Percentiles rank a stretch among this genome's conserved stretches.
phyloP scores from a whole-genome alignment of 805 yeast species.

The Kregervanrija delftensis region DNA sequence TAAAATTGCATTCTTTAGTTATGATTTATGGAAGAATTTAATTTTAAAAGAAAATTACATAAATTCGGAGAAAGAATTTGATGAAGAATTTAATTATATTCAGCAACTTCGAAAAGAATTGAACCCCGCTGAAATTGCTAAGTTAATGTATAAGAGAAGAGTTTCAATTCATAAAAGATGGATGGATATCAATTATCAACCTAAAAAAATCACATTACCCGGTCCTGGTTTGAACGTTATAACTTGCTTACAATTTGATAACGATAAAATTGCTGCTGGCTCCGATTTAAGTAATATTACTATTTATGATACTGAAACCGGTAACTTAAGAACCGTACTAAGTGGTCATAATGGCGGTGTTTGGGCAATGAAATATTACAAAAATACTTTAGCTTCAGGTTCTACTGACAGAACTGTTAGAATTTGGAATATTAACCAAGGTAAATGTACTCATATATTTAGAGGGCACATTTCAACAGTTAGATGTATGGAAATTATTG shows the following conservation, averaged over 20 bases:
- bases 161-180: conserved; percentile 59
- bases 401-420: conserved; percentile 92
- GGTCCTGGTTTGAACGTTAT: conserved; percentile 80
- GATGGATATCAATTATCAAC: conserved; percentile 68
- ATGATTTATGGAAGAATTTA: conserved; percentile 63
- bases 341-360: conserved; percentile 96
- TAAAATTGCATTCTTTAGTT: conserved; percentile 49
- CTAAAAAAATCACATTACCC: conserved; percentile 56
- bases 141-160: conserved; percentile 51
- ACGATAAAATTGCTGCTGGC: conserved; percentile 84
- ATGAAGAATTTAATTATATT: conserved; percentile 19
- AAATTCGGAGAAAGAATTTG: conserved; percentile 38
- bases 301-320: conserved; percentile 72
- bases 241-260: conserved; percentile 90
- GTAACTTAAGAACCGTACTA: conserved; percentile 53
- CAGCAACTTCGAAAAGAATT: conserved; percentile 7
- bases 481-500: conserved; percentile 78
- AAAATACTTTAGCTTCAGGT: conserved; percentile 82
- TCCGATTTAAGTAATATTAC: conserved; percentile 82
- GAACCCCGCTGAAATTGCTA: conserved; percentile 13
- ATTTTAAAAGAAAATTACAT: conserved; percentile 57
- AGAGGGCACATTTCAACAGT: conserved; percentile 91
- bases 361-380: conserved; percentile 91
- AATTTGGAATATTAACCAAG: conserved; percentile 84
- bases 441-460: conserved; percentile 84